phyloP scores from a whole-genome alignment of 1,284 basidiomycete genomes.

The Irpex sp. region DNA sequence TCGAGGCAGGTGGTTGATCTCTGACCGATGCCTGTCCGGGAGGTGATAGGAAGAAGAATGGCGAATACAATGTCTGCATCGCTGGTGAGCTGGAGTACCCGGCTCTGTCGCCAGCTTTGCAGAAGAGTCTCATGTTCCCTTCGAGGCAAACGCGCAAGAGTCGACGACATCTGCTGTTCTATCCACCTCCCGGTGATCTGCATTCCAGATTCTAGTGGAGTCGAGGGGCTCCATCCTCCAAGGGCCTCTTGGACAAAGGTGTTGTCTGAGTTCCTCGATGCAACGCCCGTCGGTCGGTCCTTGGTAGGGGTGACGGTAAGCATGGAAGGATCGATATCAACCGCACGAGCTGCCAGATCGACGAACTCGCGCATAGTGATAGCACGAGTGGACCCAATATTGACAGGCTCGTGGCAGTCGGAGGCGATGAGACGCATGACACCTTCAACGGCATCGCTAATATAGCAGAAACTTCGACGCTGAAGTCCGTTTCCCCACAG shows the following conservation, averaged over 20 bases:
- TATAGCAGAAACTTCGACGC: constrained; percentile 52
- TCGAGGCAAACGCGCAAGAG: constrained; percentile 7
- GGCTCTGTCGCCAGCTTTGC: constrained; percentile 9
- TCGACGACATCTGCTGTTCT: constrained; percentile 29
- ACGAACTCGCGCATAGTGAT: constrained; percentile 44
- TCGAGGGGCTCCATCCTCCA: constrained; percentile 37
- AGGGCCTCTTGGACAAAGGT: constrained; percentile 29
- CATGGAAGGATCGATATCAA: constrained; percentile 26
- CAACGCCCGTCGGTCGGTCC: constrained; percentile 42
- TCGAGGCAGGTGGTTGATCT: constrained; percentile 33
- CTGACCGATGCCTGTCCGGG: constrained; percentile 26
- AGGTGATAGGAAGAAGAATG: constrained; percentile 55
- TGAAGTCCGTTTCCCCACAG: constrained; percentile 57
- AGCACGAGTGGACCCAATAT: constrained; percentile 49
- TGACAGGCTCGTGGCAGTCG: constrained; percentile 34
- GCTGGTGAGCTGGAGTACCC: constrained; percentile 20
- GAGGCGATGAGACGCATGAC: constrained; percentile 41
- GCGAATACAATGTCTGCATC: constrained; percentile 44
- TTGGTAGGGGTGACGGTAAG: constrained; percentile 29
- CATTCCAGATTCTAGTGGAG: constrained; percentile 44
- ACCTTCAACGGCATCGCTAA: constrained; percentile 49
- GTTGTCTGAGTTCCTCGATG: constrained; percentile 52
- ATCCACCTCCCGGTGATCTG: constrained; percentile 45
- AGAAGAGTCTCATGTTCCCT: background rate
- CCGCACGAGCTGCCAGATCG: constrained; percentile 33